Evolutionary conservation across 2,329 filamentous ascomycete species (phyloP).

Genomic region (Aspergillus ruber): DNA sequence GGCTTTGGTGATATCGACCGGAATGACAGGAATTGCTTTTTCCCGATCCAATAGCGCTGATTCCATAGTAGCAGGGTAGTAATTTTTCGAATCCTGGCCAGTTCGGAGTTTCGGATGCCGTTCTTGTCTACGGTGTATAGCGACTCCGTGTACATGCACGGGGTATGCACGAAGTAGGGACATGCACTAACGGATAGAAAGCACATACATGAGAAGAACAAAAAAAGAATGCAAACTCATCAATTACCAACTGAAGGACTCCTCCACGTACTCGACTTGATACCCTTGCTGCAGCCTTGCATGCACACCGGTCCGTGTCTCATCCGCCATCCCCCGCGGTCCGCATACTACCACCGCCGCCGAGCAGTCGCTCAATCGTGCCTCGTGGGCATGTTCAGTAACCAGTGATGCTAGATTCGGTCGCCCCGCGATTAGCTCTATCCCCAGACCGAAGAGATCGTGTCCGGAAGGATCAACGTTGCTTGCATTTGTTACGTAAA

Average conservation of each 20-base stretch:
- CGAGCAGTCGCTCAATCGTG: conserved; percentile 18
- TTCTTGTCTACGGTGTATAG: too few relatives aligned
- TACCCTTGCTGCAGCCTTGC: conserved; percentile 28
- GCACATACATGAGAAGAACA: background rate
- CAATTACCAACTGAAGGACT: conserved; percentile 36
- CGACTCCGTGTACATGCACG: too few relatives aligned
- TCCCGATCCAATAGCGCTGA: too few relatives aligned
- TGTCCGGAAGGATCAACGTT: background rate
- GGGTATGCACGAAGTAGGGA: too few relatives aligned
- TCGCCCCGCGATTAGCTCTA: conserved; percentile 18
- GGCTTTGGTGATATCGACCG: too few relatives aligned
- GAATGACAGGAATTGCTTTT: too few relatives aligned
- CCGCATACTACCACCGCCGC: conserved; percentile 42
- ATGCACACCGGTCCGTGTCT: conserved; percentile 37
- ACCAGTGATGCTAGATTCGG: conserved; percentile 34
- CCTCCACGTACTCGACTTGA: conserved; percentile 41
- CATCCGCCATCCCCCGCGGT: conserved; percentile 41
- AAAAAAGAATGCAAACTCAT: background rate
- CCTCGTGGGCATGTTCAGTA: conserved; percentile 24
- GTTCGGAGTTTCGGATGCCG: too few relatives aligned
- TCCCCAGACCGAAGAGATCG: background rate
- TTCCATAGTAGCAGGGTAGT: too few relatives aligned
- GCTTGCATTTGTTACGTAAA: conserved; percentile 19
- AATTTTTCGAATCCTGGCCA: too few relatives aligned
- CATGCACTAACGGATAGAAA: too few relatives aligned